A percentile compares a stretch with the other conserved stretches of the same genome.
These are phyloP conservation scores for Leucoagaricus sp. DNA, from an alignment of 1,284 basidiomycete species.

Conservation along the genomic window DNA sequence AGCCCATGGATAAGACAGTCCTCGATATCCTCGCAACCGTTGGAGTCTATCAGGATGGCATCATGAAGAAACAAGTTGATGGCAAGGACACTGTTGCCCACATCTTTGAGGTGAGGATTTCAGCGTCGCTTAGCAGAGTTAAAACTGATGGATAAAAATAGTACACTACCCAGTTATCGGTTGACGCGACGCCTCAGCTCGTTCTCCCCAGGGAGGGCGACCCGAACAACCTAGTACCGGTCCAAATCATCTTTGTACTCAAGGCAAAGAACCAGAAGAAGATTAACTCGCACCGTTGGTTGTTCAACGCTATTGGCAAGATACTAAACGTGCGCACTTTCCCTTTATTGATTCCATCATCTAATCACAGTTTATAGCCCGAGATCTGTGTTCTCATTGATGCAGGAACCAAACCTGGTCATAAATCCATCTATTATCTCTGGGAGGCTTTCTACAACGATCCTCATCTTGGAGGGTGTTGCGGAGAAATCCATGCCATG, in stretches of 20 bases:
- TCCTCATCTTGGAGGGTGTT: constrained; percentile 49
- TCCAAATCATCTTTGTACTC: constrained; percentile 93
- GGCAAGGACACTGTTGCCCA: constrained; percentile 92
- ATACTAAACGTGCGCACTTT: constrained; percentile 64
- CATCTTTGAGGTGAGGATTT: constrained; percentile 75
- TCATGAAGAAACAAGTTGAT: constrained; percentile 95
- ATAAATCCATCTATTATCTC: constrained; percentile 95
- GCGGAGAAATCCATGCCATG: constrained; percentile 90
- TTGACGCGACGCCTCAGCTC: constrained; percentile 87
- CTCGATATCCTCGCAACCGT: constrained; percentile 87
- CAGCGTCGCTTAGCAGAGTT: background rate
- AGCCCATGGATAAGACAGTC: constrained; percentile 94
- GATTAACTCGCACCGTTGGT: constrained; percentile 96
- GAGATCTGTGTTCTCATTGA: constrained; percentile 91
- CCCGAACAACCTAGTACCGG: constrained; percentile 90
- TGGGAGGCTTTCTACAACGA: constrained; percentile 93
- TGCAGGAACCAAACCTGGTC: constrained; percentile 95
- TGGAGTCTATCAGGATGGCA: constrained; percentile 90
- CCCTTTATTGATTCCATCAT: background rate
- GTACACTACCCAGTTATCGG: constrained; percentile 92
- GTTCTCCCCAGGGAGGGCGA: constrained; percentile 89
- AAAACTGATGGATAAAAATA: constrained; percentile 28
- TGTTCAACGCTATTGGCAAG: constrained; percentile 94
- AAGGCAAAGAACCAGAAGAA: constrained; percentile 99
- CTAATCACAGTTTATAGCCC: constrained; percentile 49